phyloP scores from a whole-genome alignment of 2,329 filamentous ascomycete species.

The Cercospora sesami region DNA sequence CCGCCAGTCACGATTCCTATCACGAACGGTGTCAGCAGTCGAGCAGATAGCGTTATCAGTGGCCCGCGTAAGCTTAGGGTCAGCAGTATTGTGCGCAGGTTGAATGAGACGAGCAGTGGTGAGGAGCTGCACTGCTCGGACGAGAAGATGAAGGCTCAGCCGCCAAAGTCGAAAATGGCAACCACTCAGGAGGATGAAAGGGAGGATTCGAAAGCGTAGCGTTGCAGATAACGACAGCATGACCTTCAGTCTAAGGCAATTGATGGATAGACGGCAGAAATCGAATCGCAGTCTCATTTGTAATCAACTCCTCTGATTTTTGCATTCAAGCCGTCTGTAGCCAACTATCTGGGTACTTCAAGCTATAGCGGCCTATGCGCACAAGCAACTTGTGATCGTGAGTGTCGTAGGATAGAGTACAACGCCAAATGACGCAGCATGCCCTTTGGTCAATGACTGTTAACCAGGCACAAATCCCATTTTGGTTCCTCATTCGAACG shows the following conservation, averaged over 20 bases:
- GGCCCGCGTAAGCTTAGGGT: conserved; percentile 24
- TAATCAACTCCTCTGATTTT: not conserved
- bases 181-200: not conserved
- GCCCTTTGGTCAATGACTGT: not conserved
- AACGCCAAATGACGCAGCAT: not conserved
- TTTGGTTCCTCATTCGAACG: not conserved
- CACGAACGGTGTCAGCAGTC: conserved; percentile 7
- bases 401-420: not conserved
- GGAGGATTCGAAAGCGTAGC: not conserved
- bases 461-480: not conserved
- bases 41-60: conserved; percentile 18
- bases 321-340: not conserved
- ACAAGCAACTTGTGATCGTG: not conserved
- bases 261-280: not conserved
- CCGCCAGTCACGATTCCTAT: not conserved
- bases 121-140: conserved; percentile 1
- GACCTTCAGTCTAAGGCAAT: not conserved
- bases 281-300: not conserved
- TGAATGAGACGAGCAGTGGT: conserved; percentile 11
- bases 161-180: not conserved
- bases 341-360: not conserved
- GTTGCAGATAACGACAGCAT: not conserved
- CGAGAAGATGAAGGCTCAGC: not conserved
- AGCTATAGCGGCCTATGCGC: not conserved
- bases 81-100: conserved; percentile 16